These are phyloP conservation scores for Umbelopsis vinacea DNA, from an alignment of 192 early-diverging fungal genomes.

Conservation along the genomic window DNA sequence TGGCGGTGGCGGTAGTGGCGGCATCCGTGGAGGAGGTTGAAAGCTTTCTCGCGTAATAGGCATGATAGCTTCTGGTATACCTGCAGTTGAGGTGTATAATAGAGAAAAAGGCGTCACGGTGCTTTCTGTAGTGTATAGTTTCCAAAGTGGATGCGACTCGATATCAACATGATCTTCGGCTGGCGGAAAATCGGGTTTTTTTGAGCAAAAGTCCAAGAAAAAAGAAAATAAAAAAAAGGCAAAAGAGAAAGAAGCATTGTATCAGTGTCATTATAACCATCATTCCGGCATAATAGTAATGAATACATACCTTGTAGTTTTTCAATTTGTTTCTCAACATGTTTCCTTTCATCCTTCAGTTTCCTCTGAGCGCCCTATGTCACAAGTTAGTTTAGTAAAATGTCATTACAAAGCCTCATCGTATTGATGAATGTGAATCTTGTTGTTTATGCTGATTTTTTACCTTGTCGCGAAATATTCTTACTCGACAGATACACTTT, in stretches of 20 bases:
- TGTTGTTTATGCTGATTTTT: not conserved
- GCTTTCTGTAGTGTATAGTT: slow-evolving; percentile 1
- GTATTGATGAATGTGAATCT: not conserved
- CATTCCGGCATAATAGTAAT: no score
- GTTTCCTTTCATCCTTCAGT: slow-evolving; percentile 77
- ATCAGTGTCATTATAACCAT: no score
- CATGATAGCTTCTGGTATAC: slow-evolving; percentile 22
- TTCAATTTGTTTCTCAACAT: slow-evolving; percentile 70
- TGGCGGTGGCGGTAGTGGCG: not conserved
- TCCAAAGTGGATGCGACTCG: slow-evolving; percentile 55
- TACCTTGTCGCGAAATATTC: slow-evolving; percentile 78
- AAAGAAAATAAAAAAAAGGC: no score
- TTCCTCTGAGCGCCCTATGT: slow-evolving; percentile 73
- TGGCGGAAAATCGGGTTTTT: slow-evolving; percentile 26
- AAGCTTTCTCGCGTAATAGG: slow-evolving; percentile 29
- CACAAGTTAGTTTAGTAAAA: not conserved
- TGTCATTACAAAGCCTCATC: not conserved
- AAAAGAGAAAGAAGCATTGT: no score
- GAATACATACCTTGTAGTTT: slow-evolving; percentile 52
- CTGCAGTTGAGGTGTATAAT: not conserved
- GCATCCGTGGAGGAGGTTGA: slow-evolving; percentile 13
- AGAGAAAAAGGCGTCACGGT: not conserved
- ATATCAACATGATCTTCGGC: slow-evolving; percentile 47
- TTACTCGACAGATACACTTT: slow-evolving; percentile 63
- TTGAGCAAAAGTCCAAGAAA: no score